A percentile compares a stretch with the other conserved stretches of the same genome.
These are phyloP conservation scores for Ascodesmis nigricans DNA, from an alignment of 495 filamentous ascomycete species.

Conservation along the genomic window DNA sequence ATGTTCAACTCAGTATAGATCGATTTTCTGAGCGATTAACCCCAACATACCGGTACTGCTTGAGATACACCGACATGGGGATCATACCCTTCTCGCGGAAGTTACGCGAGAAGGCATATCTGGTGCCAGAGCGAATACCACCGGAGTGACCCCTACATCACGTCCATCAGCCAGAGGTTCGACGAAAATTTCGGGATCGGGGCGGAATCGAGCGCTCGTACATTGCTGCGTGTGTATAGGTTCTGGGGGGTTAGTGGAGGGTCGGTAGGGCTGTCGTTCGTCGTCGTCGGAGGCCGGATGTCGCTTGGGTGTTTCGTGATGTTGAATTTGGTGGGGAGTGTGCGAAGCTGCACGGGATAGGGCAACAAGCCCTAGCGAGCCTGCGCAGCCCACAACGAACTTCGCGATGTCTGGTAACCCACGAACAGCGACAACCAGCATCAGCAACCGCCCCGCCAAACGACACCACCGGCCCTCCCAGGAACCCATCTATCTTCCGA, in stretches of 20 bases:
- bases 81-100: constrained; percentile 92
- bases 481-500: too few species aligned
- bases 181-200: too few species aligned
- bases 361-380: constrained; percentile 9
- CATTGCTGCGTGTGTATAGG: constrained; percentile 10
- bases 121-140: constrained; percentile 86
- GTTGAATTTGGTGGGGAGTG: constrained; percentile 8
- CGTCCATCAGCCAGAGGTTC: too few species aligned
- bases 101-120: constrained; percentile 82
- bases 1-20: constrained; percentile 11
- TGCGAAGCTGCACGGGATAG: constrained; percentile 10
- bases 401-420: constrained; percentile 17
- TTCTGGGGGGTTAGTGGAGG: constrained; percentile 9
- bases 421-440: constrained; percentile 26
- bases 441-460: constrained; percentile 13
- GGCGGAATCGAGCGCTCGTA: constrained; percentile 3
- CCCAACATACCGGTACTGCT: constrained; percentile 69
- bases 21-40: constrained; percentile 7
- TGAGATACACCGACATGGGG: constrained; percentile 71
- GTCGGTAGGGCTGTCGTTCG: constrained; percentile 16
- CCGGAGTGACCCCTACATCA: constrained; percentile 91
- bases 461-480: constrained; percentile 9
- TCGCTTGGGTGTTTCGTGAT: constrained; percentile 2
- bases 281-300: constrained; percentile 7
- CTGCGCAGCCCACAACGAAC: constrained; percentile 17